Base-by-base conservation (phyloP, 2,329 filamentous ascomycete genomes). In the Colletotrichum karsti region DNA sequence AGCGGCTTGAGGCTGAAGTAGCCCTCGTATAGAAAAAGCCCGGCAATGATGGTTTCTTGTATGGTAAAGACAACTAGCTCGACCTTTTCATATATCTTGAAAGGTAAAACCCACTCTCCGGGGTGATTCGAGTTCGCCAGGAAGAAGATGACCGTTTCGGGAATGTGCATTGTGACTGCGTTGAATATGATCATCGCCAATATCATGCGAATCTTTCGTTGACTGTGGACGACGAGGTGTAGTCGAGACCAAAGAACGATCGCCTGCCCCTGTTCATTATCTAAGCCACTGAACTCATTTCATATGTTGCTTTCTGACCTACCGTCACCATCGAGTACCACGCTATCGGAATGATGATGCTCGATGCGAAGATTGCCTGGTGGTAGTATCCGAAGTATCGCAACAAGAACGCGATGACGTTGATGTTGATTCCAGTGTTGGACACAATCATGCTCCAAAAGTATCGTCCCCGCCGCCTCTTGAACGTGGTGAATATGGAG, bases 171-270 rank as follows among this genome's bases (percentile, higher is more conserved):
- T 9, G 89, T 62, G 39, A 89, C 70, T 18, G 81, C 82, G 72
- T 90, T 84, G 67, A 82, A 72, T 41, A 89, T 81, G 65, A 92
- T 91, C 84, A 91, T 88, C 59, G 74, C 80, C 1, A 90, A 78
- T 0, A 88, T 83, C 10, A 80, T 78, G 5, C 80, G 82, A 0
- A 91, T 78, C 3, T 84, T 75, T 2, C 76, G 75, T 7, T 82
- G 58, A 79, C 88, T 85, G 15, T 83, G 83, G 3, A 88, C 77
- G 10, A 91, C 82, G 2, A 91, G 80, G 73, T 91, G 88, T 1
- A 91, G 81, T 7, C 89, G 83, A 0, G 88, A 91, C 79, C 88
- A 91, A 1, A 91, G 79, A 1, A 91, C 89, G 12, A 90, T 72
- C 0, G 85, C 85, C 74, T 90, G 87, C 0, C 89, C 89, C n/a